Percentiles rank a stretch among this genome's conserved stretches.
phyloP scores from a whole-genome alignment of 164 flowering plant species.

The Piper betle region DNA sequence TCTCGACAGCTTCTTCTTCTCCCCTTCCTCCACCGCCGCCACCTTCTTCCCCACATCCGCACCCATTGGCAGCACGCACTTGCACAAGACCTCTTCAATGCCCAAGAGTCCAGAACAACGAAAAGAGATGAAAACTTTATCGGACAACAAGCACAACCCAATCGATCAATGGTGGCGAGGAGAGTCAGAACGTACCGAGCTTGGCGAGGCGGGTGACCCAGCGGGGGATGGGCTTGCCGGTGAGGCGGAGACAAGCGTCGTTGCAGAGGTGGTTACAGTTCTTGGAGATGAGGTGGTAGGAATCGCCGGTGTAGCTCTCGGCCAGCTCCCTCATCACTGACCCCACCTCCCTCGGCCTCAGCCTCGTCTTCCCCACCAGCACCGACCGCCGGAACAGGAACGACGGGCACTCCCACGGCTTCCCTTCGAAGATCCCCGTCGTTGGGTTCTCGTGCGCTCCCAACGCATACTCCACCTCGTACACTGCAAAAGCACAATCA shows the following conservation, averaged over 20 bases:
- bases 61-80: constrained; percentile 67
- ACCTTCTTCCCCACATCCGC: constrained; percentile 37
- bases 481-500: constrained; percentile 26
- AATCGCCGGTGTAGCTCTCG: constrained; percentile 41
- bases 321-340: constrained; percentile 52
- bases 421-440: constrained; percentile 67
- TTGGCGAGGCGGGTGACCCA: constrained; percentile 55
- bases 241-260: constrained; percentile 47
- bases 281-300: constrained; percentile 66
- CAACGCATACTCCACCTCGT: constrained; percentile 75
- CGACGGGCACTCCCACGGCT: constrained; percentile 57
- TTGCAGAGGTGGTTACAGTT: constrained; percentile 91
- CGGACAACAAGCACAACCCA: no score
- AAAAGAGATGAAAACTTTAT: background rate
- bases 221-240: constrained; percentile 60
- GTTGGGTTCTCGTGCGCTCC: constrained; percentile 68
- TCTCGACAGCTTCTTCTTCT: constrained; percentile 40
- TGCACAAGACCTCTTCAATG: constrained; percentile 51
- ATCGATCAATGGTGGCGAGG: background rate
- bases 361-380: constrained; percentile 55
- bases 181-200: background rate
- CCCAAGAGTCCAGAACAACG: no score
- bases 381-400: constrained; percentile 59
- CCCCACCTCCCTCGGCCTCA: constrained; percentile 34
- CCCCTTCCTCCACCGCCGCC: constrained; percentile 20